A percentile compares a stretch with the other conserved stretches of the same genome.
These are phyloP conservation scores for Perilla frutescens DNA, from an alignment of 257 asterid genomes.

Conservation along the genomic window DNA sequence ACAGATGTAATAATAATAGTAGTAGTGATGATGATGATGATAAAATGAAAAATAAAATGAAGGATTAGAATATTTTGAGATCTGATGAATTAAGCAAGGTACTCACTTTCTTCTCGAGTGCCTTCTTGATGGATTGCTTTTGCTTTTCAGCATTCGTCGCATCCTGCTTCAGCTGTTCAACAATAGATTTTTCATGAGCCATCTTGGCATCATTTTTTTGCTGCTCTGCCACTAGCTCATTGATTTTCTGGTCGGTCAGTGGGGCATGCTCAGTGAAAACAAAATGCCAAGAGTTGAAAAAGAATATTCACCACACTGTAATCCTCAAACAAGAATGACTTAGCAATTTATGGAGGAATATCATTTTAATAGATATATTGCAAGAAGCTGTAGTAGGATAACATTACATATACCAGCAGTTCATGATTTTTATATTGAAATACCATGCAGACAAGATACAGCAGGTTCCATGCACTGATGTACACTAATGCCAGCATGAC, in stretches of 20 bases:
- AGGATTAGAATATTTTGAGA: constrained; percentile 24
- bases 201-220: constrained; percentile 95
- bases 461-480: constrained; percentile 1
- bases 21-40: not conserved
- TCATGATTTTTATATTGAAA: constrained; percentile 9
- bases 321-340: constrained; percentile 24
- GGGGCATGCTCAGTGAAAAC: constrained; percentile 70
- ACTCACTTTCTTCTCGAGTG: constrained; percentile 90
- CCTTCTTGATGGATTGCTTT: constrained; percentile 71
- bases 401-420: not conserved
- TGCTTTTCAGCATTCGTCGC: constrained; percentile 74
- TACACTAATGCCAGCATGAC: not conserved
- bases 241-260: constrained; percentile 93
- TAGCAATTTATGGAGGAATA: not conserved
- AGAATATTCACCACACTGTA: not conserved
- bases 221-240: constrained; percentile 92
- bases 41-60: not conserved
- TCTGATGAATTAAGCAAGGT: constrained; percentile 16
- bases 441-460: constrained; percentile 12
- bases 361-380: constrained; percentile 14
- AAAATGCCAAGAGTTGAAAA: constrained; percentile 31
- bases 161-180: constrained; percentile 94
- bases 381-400: constrained; percentile 6
- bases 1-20: constrained; percentile 1
- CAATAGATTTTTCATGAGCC: constrained; percentile 85